Percentiles rank a stretch among this genome's conserved stretches.
phyloP scores from a whole-genome alignment of 2,329 filamentous ascomycete genomes.

The Plectosphaerella cucumerina region DNA sequence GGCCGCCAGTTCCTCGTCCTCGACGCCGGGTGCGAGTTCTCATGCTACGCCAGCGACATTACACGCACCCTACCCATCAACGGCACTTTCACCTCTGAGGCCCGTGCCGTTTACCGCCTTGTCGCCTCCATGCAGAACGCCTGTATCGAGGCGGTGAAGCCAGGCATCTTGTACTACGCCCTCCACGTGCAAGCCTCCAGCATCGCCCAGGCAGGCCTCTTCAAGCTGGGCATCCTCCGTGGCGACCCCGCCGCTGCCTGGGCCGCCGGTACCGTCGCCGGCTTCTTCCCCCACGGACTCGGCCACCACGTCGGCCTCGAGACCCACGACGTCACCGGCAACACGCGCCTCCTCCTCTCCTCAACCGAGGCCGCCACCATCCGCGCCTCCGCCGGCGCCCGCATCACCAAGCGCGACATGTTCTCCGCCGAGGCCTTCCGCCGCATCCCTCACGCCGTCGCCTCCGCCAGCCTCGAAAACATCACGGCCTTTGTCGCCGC shows the following conservation, averaged over 20 bases:
- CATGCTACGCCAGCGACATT: constrained; percentile 84
- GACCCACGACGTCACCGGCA: constrained; percentile 54
- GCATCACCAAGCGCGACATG: constrained; percentile 33
- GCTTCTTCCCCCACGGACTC: constrained; percentile 64
- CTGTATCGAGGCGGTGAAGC: constrained; percentile 65
- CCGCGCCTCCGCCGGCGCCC: constrained; percentile 18
- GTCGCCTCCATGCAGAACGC: constrained; percentile 78
- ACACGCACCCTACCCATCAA: constrained; percentile 79
- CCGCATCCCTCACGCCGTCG: neutral
- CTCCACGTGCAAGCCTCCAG: constrained; percentile 70
- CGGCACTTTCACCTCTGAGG: constrained; percentile 64
- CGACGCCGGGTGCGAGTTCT: constrained; percentile 83
- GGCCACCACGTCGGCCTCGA: constrained; percentile 65
- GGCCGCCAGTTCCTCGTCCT: constrained; percentile 73
- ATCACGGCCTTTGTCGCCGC: constrained; percentile 16
- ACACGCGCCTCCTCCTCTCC: constrained; percentile 28
- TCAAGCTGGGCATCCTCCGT: constrained; percentile 67
- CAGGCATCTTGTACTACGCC: constrained; percentile 66
- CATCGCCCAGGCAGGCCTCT: constrained; percentile 67
- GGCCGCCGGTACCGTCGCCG: constrained; percentile 47
- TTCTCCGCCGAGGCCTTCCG: constrained; percentile 30
- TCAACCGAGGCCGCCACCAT: constrained; percentile 16
- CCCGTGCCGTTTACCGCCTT: constrained; percentile 68
- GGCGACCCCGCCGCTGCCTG: constrained; percentile 55
- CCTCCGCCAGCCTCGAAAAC: neutral